Percentiles rank a stretch among this genome's conserved stretches.
Conservation (phyloP, 805 yeast genomes). For the Candida rishiriensis region DNA sequence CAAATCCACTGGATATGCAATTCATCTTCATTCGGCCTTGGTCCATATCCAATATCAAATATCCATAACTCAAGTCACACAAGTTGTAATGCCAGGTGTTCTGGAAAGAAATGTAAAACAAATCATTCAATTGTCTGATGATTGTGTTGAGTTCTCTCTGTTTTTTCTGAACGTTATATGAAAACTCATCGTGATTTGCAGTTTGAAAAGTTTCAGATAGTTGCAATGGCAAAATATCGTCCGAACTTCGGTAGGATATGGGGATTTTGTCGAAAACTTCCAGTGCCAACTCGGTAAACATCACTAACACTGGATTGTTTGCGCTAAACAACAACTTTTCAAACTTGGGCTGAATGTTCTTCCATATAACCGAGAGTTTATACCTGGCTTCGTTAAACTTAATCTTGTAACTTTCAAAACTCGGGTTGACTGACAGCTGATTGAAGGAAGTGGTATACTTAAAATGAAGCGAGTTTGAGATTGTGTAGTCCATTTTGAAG, state of each 20-base stretch:
- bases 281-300: constrained; percentile 50
- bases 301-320: constrained; percentile 39
- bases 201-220: constrained; percentile 11
- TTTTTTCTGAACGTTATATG: constrained; percentile 33
- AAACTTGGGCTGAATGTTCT: constrained; percentile 50
- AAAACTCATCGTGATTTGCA: background rate
- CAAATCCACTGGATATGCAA: constrained; percentile 56
- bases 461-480: constrained; percentile 71
- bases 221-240: constrained; percentile 29
- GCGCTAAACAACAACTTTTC: constrained; percentile 35
- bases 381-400: constrained; percentile 59
- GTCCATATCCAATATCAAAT: constrained; percentile 38
- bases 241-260: constrained; percentile 34
- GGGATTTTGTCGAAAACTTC: constrained; percentile 62
- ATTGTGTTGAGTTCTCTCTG: constrained; percentile 37
- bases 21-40: constrained; percentile 50
- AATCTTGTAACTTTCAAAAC: constrained; percentile 56
- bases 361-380: constrained; percentile 63
- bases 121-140: constrained; percentile 51
- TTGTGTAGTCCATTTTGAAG: constrained; percentile 65
- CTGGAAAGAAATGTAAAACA: constrained; percentile 59
- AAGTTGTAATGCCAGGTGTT: constrained; percentile 76
- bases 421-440: constrained; percentile 59
- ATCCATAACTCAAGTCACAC: constrained; percentile 55
- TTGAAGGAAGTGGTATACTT: constrained; percentile 66